Conservation (phyloP, 2,329 filamentous ascomycete genomes). For the Truncatella angustata region DNA sequence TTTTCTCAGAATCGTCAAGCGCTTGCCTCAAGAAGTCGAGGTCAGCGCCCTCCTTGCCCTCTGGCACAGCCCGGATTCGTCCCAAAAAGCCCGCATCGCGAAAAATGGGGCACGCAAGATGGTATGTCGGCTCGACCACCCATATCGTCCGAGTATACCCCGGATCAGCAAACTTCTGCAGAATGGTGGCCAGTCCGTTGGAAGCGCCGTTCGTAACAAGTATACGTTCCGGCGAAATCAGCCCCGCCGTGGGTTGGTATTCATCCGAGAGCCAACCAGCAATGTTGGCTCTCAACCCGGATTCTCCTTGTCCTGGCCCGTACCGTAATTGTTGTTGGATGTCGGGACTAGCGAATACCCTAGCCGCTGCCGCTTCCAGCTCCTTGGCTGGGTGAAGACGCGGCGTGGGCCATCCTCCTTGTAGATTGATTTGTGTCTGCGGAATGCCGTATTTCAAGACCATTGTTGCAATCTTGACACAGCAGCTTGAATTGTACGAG, state of each 20-base stretch:
- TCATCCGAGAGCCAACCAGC: background rate
- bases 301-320: background rate
- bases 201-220: conserved; percentile 7
- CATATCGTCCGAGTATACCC: background rate
- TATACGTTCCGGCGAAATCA: background rate
- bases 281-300: background rate
- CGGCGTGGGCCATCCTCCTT: conserved; percentile 5
- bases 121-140: conserved; percentile 10
- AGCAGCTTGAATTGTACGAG: no score
- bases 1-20: background rate
- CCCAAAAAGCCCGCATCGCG: conserved; percentile 5
- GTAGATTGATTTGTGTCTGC: background rate
- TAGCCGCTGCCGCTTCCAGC: background rate
- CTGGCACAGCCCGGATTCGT: conserved; percentile 4
- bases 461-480: background rate
- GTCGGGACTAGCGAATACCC: background rate
- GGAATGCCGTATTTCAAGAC: background rate
- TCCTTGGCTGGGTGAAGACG: background rate
- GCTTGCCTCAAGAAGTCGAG: background rate
- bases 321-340: background rate
- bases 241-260: background rate
- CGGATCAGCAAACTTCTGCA: conserved; percentile 7
- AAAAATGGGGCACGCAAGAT: conserved; percentile 6
- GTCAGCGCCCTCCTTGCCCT: conserved; percentile 1
- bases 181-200: background rate